phyloP scores from a whole-genome alignment of 257 asterid species.

The Plectranthus barbatus region DNA sequence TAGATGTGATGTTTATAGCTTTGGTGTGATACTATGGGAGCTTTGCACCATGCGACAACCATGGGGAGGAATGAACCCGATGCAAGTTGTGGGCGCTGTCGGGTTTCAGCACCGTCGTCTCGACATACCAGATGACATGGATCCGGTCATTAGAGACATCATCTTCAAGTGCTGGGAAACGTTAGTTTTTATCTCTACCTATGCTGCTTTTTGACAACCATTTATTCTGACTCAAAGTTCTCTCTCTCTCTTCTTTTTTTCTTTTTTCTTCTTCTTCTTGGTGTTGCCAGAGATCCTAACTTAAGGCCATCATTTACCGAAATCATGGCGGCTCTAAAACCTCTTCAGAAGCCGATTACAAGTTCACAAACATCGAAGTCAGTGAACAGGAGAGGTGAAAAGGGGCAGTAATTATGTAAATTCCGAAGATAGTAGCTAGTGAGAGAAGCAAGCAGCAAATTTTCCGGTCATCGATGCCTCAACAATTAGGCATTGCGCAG shows the following conservation, averaged over 20 bases:
- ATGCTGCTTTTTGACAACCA: neutral
- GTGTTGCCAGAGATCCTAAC: conserved; percentile 60
- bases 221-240: too few species aligned
- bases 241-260: too few species aligned
- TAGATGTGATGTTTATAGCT: conserved; percentile 96
- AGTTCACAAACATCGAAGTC: conserved; percentile 46
- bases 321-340: conserved; percentile 86
- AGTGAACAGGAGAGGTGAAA: conserved; percentile 38
- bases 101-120: conserved; percentile 97
- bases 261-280: too few species aligned
- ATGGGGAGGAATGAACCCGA: conserved; percentile 97
- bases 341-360: conserved; percentile 65
- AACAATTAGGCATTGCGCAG: conserved; percentile 13
- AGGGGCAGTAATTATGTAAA: conserved; percentile 32
- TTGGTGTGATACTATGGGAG: conserved; percentile 91
- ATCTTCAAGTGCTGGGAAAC: conserved; percentile 88
- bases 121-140: conserved; percentile 76
- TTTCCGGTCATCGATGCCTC: conserved; percentile 13
- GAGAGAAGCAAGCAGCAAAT: conserved; percentile 10
- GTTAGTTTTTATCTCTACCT: conserved; percentile 32
- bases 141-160: conserved; percentile 65
- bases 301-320: conserved; percentile 79
- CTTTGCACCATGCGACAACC: conserved; percentile 87
- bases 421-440: conserved; percentile 29
- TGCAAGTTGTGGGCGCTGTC: conserved; percentile 99